These are phyloP conservation scores for Sugiyamaella qingdaonensis DNA, from an alignment of 805 yeast genomes.

Conservation along the genomic window DNA sequence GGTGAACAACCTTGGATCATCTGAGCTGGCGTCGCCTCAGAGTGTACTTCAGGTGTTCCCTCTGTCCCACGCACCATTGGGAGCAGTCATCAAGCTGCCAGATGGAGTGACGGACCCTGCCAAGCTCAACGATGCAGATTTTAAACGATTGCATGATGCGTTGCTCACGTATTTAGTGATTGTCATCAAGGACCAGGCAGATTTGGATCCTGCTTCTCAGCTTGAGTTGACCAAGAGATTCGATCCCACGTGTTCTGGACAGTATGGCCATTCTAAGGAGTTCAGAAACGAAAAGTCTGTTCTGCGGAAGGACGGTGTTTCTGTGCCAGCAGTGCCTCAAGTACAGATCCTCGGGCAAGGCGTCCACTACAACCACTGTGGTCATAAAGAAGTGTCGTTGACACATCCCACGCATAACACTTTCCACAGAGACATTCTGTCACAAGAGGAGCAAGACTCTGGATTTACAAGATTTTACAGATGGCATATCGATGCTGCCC, in stretches of 20 bases:
- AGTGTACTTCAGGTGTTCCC: conserved; percentile 37
- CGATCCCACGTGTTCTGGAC: conserved; percentile 66
- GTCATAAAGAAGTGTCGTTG: conserved; percentile 51
- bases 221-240: conserved; percentile 70
- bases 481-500: conserved; percentile 92
- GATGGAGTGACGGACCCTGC: conserved; percentile 71
- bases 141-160: conserved; percentile 56
- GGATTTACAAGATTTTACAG: conserved; percentile 79
- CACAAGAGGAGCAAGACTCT: conserved; percentile 56
- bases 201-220: conserved; percentile 69
- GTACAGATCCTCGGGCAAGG: conserved; percentile 91
- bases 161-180: conserved; percentile 66
- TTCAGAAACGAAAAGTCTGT: conserved; percentile 63
- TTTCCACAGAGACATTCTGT: conserved; percentile 67
- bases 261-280: conserved; percentile 83
- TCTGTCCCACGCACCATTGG: conserved; percentile 52
- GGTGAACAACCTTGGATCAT: too few species aligned
- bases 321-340: conserved; percentile 80
- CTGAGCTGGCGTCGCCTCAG: too few species aligned
- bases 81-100: conserved; percentile 67
- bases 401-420: conserved; percentile 83
- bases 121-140: conserved; percentile 59
- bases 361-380: conserved; percentile 49
- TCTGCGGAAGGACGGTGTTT: conserved; percentile 71
- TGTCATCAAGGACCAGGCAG: conserved; percentile 68